Evolutionary conservation across 257 asterid species (phyloP).

Genomic region (Linaria vulgaris): DNA sequence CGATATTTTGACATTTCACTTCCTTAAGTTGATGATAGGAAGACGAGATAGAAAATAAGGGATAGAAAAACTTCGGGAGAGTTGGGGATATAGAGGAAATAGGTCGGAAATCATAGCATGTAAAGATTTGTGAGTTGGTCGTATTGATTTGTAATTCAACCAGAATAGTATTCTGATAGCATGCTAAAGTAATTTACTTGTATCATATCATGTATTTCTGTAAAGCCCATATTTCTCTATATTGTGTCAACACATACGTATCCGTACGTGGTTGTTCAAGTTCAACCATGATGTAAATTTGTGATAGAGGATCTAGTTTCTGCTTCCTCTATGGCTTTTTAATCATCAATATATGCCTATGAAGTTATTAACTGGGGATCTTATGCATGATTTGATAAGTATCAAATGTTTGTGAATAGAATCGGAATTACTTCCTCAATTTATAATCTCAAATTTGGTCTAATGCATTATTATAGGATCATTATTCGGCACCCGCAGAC

Average conservation of each 20-base stretch:
- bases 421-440: not conserved
- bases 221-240: too few relatives aligned
- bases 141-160: too few relatives aligned
- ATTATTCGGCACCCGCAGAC: constrained; percentile 52
- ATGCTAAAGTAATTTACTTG: too few relatives aligned
- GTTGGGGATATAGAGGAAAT: too few relatives aligned
- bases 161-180: too few relatives aligned
- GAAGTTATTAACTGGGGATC: constrained; percentile 4
- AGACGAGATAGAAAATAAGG: too few relatives aligned
- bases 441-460: not conserved
- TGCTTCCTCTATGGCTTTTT: not conserved
- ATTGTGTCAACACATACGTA: too few relatives aligned
- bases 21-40: not conserved
- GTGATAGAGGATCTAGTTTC: not conserved
- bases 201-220: too few relatives aligned
- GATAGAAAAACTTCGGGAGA: too few relatives aligned
- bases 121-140: too few relatives aligned
- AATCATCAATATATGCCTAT: not conserved
- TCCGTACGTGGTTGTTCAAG: too few relatives aligned
- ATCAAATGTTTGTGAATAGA: not conserved
- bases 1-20: not conserved
- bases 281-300: not conserved
- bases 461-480: constrained; percentile 51
- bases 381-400: constrained; percentile 4
- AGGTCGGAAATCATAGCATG: too few relatives aligned